Evolutionary conservation across 2,329 filamentous ascomycete species (phyloP), one percentile per base, ranked within the genome.

Genomic region (Alternaria triticimaculans): DNA sequence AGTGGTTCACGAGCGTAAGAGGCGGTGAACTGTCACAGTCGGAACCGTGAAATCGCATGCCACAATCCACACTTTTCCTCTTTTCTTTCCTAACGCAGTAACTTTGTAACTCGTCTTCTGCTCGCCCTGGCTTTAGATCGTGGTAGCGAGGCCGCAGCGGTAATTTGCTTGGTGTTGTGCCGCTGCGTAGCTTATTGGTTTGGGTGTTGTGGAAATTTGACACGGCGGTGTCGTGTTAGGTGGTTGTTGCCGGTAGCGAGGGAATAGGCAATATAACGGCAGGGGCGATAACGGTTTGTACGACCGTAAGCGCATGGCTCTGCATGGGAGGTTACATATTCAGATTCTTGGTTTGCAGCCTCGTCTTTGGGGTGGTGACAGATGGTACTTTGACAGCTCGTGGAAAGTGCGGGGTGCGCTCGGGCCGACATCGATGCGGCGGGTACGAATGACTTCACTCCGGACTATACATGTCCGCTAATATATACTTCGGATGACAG

Each of bases 41-140:
- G 3, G 56, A 60, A 63, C 56, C 60, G 56, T 60, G 49, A 45
- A 59, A 58, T 50, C 43, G 20, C 25, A 23, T 26, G 12, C 60
- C 28, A 50, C 14, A 63, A 63, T 63, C 60, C 56, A 63, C 60
- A 21, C 50, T 55, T 63, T 63, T 63, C 45, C 30, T 25, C 28
- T 49, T 9, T 51, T 37, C 45, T 60, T 63, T 54, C 60, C 60
- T 20, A 50, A 60, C 50, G 21, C 33, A 50, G 60, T 44, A 63
- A 60, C 20, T 37, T 28, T 33, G 26, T 23, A 41, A n/a, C 21
- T 28, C 43, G 6, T 45, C 23, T 46, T 63, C 50, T 60, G 49
- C 43, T 63, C 60, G 54, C 60, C 54, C 59, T 58, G 28, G 55
- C 30, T 3, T 56, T 23, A 20, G 28, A 46, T 33, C 26, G 25